phyloP scores from a whole-genome alignment of 2,329 filamentous ascomycete species.

The Fusarium bactridioides region DNA sequence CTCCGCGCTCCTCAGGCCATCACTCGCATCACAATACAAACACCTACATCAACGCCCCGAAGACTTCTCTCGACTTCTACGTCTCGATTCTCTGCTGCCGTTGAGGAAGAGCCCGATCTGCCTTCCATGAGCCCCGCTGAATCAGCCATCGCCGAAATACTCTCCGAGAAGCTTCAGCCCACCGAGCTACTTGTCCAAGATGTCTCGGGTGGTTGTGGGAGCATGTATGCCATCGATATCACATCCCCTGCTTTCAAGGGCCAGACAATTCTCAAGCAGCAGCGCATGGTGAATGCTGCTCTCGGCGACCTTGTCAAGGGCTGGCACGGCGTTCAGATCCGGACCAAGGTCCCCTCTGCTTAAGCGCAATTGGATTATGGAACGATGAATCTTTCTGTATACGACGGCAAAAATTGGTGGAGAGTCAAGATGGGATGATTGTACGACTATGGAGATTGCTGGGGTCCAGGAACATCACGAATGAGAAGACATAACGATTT shows the following conservation, averaged over 20 bases:
- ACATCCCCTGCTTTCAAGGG: conserved; percentile 76
- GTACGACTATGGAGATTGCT: conserved; percentile 7
- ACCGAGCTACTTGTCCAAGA: conserved; percentile 73
- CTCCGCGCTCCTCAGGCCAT: conserved; percentile 11
- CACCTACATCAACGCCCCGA: background rate
- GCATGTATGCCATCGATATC: conserved; percentile 87
- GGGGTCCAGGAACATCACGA: background rate
- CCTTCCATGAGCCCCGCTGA: conserved; percentile 59
- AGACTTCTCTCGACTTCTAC: conserved; percentile 20
- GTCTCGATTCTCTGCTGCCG: conserved; percentile 12
- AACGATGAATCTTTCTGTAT: background rate
- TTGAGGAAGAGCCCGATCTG: conserved; percentile 26
- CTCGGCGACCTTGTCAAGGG: conserved; percentile 78
- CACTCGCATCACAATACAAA: conserved; percentile 8
- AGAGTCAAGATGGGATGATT: background rate
- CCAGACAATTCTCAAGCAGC: conserved; percentile 78
- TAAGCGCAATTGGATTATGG: background rate
- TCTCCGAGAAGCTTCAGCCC: conserved; percentile 59
- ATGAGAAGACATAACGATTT: background rate
- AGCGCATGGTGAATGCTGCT: conserved; percentile 79
- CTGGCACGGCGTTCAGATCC: conserved; percentile 86
- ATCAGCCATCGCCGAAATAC: conserved; percentile 63
- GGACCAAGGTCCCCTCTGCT: conserved; percentile 63
- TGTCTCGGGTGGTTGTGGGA: conserved; percentile 83
- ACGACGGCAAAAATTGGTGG: background rate